Base-by-base conservation (phyloP, 1,284 basidiomycete species). In the Coniferiporia sulphurascens region DNA sequence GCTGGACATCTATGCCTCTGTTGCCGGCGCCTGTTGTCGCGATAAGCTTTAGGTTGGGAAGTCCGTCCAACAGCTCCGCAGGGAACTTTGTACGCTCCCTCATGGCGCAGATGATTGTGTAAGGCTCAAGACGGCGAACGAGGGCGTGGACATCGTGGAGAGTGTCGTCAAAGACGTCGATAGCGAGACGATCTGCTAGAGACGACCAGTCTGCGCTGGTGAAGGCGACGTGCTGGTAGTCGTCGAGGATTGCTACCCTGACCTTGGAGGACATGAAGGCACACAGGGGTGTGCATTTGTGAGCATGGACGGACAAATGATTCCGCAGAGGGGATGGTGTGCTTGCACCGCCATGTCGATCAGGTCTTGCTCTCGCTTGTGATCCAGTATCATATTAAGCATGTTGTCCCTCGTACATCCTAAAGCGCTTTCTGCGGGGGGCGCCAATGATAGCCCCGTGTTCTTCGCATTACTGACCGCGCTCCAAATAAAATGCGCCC, bases 71-170 rank as follows among this genome's bases (percentile, higher is more conserved):
- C 5, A 86, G 63, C 0, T 75, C 72, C 8, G 73, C 70, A 6
- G 74, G 66, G 65, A 89, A 81, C 60, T 79, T 82, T 0, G 85
- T 87, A 38, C 85, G 74, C 67, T 87, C 86, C 57, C 85, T 75
- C 85, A 87, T 87, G 3, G 83, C 77, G 66, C 81, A 82, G n/a
- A 87, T 75, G 43, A 87, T 78, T 4, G 79, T 69, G 69, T 81
- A 87, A 0, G 76, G 73, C 49, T 75, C 64, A 44, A 87, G 73
- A 48, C 82, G 74, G 46, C 75, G 65, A 1, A 76, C 77, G 2
- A 87, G 74, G 19, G 69, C 69, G 68, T 79, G 75, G 65, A 83
- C 81, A 58, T 82, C 77, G 12, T 69, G 67, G 38, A 85, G 69
- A 0, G 83, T 82, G 52, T 84, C 78, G 3, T 72, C 72, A 69